Conservation (phyloP, 495 filamentous ascomycete genomes). For the Tuber microsphaerosporum region DNA sequence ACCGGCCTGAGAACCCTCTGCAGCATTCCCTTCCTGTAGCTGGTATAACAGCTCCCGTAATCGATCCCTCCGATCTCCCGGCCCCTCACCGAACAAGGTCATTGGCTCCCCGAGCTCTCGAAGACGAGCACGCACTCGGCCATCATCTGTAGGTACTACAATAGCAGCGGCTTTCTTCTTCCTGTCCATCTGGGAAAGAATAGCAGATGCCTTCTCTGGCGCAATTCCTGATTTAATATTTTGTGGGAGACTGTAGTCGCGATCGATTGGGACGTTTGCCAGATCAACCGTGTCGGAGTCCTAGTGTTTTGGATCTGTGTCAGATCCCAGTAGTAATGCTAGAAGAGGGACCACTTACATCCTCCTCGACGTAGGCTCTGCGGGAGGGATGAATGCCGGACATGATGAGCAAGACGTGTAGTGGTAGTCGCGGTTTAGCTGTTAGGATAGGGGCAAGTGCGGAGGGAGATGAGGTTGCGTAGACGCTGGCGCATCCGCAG, state of each 20-base stretch:
- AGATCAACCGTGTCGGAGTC: constrained; percentile 65
- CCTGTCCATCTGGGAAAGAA: constrained; percentile 81
- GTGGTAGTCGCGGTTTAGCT: not conserved
- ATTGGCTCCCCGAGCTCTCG: constrained; percentile 84
- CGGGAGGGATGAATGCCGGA: constrained; percentile 70
- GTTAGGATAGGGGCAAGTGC: not conserved
- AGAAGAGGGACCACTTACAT: constrained; percentile 50
- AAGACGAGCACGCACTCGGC: constrained; percentile 67
- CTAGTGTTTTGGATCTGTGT: constrained; percentile 38
- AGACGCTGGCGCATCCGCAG: not conserved
- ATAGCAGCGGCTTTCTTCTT: constrained; percentile 82
- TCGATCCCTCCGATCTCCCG: constrained; percentile 75
- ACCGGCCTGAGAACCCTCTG: constrained; percentile 53
- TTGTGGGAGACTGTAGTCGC: constrained; percentile 72
- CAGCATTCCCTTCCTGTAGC: constrained; percentile 48
- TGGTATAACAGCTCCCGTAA: constrained; percentile 79
- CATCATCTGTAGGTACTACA: constrained; percentile 93
- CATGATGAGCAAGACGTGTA: constrained; percentile 15
- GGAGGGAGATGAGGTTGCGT: constrained; percentile 1
- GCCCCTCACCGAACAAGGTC: constrained; percentile 90
- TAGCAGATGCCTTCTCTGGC: constrained; percentile 80
- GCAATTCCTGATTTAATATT: constrained; percentile 62
- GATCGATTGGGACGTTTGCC: constrained; percentile 75
- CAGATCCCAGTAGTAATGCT: constrained; percentile 15
- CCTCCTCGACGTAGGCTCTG: constrained; percentile 94